Conservation (phyloP, 768 basidiomycete genomes). For the Albatrellus ellisii region DNA sequence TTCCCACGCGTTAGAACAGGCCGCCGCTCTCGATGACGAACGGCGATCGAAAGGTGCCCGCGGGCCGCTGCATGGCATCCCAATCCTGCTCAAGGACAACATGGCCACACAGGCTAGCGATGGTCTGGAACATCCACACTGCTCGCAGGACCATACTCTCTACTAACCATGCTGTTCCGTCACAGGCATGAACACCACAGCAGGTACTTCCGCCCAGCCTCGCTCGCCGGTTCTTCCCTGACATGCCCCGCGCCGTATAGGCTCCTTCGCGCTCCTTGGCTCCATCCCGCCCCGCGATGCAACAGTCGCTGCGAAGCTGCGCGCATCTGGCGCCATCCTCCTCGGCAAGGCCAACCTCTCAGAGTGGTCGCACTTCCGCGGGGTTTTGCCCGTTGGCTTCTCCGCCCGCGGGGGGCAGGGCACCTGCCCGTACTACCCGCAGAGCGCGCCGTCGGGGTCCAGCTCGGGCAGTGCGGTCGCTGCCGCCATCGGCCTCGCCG, state of each 20-base stretch:
- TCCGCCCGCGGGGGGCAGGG: conserved; percentile 35
- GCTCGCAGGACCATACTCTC: conserved; percentile 41
- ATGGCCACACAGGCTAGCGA: conserved; percentile 21
- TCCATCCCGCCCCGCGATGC: conserved; percentile 24
- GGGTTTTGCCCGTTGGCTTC: conserved; percentile 26
- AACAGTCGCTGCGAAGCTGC: conserved; percentile 20
- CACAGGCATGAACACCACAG: conserved; percentile 25
- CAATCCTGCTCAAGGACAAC: conserved; percentile 24
- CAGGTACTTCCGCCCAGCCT: conserved; percentile 11
- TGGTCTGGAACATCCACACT: conserved; percentile 20
- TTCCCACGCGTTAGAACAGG: conserved; percentile 24
- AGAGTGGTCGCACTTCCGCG: conserved; percentile 31
- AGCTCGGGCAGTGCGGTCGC: conserved; percentile 31
- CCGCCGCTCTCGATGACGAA: conserved; percentile 20
- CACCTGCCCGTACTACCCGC: conserved; percentile 28
- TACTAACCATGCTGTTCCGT: conserved; percentile 20
- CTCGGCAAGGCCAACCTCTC: conserved; percentile 29
- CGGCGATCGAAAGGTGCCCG: conserved; percentile 15
- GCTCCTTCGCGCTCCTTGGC: conserved; percentile 23
- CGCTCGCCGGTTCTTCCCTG: background rate
- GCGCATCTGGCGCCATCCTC: conserved; percentile 24
- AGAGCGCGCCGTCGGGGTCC: conserved; percentile 27
- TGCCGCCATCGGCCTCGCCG: conserved; percentile 28
- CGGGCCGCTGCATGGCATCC: conserved; percentile 22
- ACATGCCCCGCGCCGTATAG: conserved; percentile 15